Conservation (phyloP, 176 grass and related monocot genomes). For the Aegilops longissima region DNA sequence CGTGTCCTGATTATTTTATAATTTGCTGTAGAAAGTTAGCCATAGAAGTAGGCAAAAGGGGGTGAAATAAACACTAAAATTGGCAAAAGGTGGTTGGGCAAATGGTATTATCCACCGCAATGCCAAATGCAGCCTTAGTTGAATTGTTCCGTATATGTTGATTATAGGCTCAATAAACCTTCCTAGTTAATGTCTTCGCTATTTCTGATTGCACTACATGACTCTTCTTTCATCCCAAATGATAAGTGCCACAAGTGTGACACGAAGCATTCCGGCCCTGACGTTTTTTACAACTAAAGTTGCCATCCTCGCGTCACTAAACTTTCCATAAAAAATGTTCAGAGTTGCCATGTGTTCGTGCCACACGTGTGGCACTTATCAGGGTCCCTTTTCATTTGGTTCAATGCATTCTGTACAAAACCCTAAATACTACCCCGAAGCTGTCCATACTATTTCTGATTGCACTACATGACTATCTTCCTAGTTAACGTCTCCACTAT, state of each 20-base stretch:
- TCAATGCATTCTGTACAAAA: neutral
- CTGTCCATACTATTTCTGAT: neutral
- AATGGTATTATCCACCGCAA: neutral
- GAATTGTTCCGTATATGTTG: neutral
- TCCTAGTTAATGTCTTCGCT: neutral
- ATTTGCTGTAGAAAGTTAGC: neutral
- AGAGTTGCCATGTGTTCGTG: too few species aligned
- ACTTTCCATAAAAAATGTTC: too few species aligned
- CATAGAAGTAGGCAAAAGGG: neutral
- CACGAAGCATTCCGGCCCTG: too few species aligned
- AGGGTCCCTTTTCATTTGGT: neutral
- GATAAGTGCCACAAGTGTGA: too few species aligned
- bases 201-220: slow-evolving; percentile 4
- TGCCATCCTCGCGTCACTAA: too few species aligned
- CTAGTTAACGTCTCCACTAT: too few species aligned
- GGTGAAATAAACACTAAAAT: neutral
- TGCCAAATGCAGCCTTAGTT: neutral
- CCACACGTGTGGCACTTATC: too few species aligned
- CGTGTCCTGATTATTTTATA: neutral
- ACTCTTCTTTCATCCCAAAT: neutral
- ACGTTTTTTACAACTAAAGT: too few species aligned
- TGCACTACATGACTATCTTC: too few species aligned
- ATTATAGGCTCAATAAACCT: slow-evolving; percentile 1
- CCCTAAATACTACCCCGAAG: neutral
- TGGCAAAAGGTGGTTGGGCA: neutral